Evolutionary conservation across 2,329 filamentous ascomycete species (phyloP).

Genomic region (Alternaria postmessia): DNA sequence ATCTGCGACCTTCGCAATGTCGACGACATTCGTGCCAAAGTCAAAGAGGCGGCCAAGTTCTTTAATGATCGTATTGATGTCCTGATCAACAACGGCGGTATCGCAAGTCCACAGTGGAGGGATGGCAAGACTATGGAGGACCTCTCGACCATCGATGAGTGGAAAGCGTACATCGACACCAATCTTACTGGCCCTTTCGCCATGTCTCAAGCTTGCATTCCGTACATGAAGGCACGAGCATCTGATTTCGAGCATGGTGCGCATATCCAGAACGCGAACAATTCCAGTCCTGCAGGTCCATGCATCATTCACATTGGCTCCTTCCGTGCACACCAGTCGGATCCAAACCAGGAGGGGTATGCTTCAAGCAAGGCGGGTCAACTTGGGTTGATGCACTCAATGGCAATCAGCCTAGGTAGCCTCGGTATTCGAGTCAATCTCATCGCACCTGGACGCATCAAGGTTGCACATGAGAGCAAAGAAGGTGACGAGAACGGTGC

Average conservation of each 20-base stretch:
- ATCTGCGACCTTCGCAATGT: conserved; percentile 57
- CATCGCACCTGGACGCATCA: conserved; percentile 58
- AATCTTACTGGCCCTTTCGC: conserved; percentile 59
- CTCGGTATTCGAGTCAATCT: conserved; percentile 59
- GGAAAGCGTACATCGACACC: conserved; percentile 58
- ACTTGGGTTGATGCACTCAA: conserved; percentile 60
- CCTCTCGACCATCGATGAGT: conserved; percentile 53
- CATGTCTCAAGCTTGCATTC: conserved; percentile 57
- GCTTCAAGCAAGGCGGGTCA: conserved; percentile 62
- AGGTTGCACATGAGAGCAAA: conserved; percentile 58
- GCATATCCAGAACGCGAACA: conserved; percentile 34
- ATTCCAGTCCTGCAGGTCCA: conserved; percentile 46
- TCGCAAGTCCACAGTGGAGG: conserved; percentile 53
- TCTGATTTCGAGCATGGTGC: conserved; percentile 37
- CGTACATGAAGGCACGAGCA: conserved; percentile 54
- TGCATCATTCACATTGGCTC: conserved; percentile 59
- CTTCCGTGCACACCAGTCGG: conserved; percentile 57
- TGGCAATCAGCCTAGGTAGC: conserved; percentile 57
- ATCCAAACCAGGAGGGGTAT: conserved; percentile 61
- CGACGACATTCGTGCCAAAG: conserved; percentile 52
- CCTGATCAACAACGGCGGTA: conserved; percentile 51
- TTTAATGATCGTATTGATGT: conserved; percentile 53
- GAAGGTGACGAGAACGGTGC: conserved; percentile 54
- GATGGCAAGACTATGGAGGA: conserved; percentile 59
- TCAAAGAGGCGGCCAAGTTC: conserved; percentile 54